Percentiles rank a stretch among this genome's conserved stretches.
phyloP scores from a whole-genome alignment of 768 basidiomycete species.

The Boletus sensibilis region DNA sequence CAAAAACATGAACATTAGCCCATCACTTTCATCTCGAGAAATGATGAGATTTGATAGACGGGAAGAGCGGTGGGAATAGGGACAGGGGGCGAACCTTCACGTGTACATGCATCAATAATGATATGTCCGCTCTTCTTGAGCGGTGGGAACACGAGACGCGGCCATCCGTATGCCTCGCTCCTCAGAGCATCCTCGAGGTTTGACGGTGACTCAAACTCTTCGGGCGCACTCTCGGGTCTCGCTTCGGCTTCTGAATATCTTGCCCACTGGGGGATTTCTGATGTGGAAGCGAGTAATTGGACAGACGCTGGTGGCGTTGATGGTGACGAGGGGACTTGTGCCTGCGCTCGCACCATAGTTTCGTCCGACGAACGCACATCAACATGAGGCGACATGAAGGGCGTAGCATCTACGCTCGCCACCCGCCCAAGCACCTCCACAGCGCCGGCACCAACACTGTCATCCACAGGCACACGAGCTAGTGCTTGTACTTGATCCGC shows the following conservation, averaged over 20 bases:
- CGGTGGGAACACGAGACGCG: conserved; percentile 89
- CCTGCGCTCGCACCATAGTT: conserved; percentile 11
- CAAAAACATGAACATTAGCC: background rate
- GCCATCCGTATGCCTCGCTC: conserved; percentile 82
- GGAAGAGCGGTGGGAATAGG: conserved; percentile 9
- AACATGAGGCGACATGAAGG: conserved; percentile 28
- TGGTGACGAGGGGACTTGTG: conserved; percentile 8
- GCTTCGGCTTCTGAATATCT: background rate
- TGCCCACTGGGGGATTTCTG: background rate
- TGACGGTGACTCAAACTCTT: conserved; percentile 18
- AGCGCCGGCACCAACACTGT: conserved; percentile 19
- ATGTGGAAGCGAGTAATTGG: conserved; percentile 8
- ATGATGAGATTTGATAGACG: background rate
- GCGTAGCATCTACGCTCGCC: conserved; percentile 15
- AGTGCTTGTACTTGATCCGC: conserved; percentile 18
- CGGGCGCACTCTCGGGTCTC: conserved; percentile 2
- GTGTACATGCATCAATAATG: conserved; percentile 84
- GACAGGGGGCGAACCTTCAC: conserved; percentile 55
- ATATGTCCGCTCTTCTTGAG: conserved; percentile 90
- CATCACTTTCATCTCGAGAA: conserved; percentile 2
- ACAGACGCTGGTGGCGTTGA: conserved; percentile 16
- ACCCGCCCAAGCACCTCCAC: conserved; percentile 16
- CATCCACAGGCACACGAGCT: conserved; percentile 20
- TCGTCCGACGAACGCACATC: conserved; percentile 18
- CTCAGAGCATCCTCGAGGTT: conserved; percentile 57